Percentiles rank a stretch among this genome's conserved stretches.
These are phyloP conservation scores for Plasmodium malariae DNA, from an alignment of 169 alveolate species.

Conservation along the genomic window DNA sequence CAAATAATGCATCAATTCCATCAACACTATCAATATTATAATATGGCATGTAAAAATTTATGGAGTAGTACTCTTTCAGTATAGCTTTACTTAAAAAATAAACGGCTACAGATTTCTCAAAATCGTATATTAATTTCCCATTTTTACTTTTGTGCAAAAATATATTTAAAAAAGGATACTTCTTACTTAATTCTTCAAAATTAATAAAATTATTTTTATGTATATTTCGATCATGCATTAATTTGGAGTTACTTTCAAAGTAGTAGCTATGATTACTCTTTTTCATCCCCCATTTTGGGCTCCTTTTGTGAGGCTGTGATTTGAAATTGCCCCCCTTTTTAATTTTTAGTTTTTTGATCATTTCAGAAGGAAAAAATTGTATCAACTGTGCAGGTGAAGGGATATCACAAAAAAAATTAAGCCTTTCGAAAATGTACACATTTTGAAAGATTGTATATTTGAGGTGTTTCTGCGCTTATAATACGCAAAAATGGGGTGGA, in stretches of 20 bases:
- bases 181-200: slow-evolving; percentile 68
- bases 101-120: slow-evolving; percentile 54
- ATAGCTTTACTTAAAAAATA: slow-evolving; percentile 73
- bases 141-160: slow-evolving; percentile 29
- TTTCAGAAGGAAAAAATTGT: neutral
- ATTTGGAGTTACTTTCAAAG: too few species aligned
- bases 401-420: neutral
- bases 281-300: neutral
- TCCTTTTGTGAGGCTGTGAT: neutral
- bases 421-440: too few species aligned
- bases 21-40: too few species aligned
- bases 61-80: slow-evolving; percentile 43
- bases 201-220: slow-evolving; percentile 29
- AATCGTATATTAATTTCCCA: slow-evolving; percentile 40
- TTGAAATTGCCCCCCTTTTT: neutral
- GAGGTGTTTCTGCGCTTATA: too few species aligned
- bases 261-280: neutral
- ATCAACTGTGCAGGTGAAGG: neutral
- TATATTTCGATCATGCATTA: slow-evolving; percentile 74
- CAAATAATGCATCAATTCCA: slow-evolving; percentile 1
- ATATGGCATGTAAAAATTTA: slow-evolving; percentile 66
- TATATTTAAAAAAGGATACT: slow-evolving; percentile 29
- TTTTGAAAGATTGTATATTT: too few species aligned
- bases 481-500: too few species aligned
- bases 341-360: neutral